Base-by-base conservation (phyloP, 805 yeast genomes). In the Yarrowia keelungensis region DNA sequence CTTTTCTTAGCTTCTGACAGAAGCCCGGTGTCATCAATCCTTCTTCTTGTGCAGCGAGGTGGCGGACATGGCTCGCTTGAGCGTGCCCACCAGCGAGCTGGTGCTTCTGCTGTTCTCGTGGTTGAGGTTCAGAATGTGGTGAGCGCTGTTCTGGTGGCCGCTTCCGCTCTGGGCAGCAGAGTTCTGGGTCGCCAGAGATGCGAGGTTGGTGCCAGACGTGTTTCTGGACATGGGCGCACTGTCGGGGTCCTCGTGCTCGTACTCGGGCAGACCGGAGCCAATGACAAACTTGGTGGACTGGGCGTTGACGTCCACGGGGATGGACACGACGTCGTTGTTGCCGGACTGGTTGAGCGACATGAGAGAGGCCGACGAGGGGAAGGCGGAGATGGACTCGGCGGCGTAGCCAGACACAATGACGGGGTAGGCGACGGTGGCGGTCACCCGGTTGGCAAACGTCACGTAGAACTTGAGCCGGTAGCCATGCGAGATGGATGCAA, bases 211-310 rank as follows among this genome's bases (percentile, higher is more conserved):
- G 16, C 65, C 65, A 11, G 65, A 59, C 12, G 65, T 35, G 65
- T 59, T 59, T 59, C 65, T 22, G 26, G 65, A 59, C 65, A 59
- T 59, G 51, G 65, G 65, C 12, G 65, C 65, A 35, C 65, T 59
- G 42, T 59, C 65, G 32, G 65, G 51, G 4, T 59, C 65, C 19
- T 59, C 50, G 35, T 43, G 65, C 65, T 59, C 65, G 42, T 59
- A 59, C 65, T 59, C 65, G 51, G 65, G 65, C 41, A 59, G 51
- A 43, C 65, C 65, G 12, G 51, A 59, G 41, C 65, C 65, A 11
- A 59, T 59, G 42, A 59, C 65, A 14, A 59, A 59, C 65, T 59
- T 59, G 65, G 65, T 59, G 22, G 65, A 59, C 65, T 59, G 65
- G 32, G 65, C 65, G 42, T 45, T 59, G 65, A 59, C 35, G 41